These are phyloP conservation scores for Coemansia sp. DNA, from an alignment of 192 early-diverging fungal species.

Conservation along the genomic window DNA sequence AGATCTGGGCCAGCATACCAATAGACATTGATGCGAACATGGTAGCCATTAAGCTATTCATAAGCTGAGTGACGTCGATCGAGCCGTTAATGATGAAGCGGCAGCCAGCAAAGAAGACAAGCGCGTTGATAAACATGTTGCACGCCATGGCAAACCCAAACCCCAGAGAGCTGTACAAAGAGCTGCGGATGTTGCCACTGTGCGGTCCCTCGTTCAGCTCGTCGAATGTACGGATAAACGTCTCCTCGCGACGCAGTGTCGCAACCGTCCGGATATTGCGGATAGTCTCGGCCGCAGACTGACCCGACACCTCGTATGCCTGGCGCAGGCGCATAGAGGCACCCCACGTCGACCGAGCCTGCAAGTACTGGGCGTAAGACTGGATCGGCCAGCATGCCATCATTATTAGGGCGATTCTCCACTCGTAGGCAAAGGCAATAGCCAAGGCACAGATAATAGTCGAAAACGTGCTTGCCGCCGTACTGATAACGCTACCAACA, in stretches of 20 bases:
- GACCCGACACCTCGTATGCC: constrained; percentile 69
- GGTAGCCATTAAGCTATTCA: constrained; percentile 58
- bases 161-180: constrained; percentile 56
- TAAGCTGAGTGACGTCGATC: constrained; percentile 44
- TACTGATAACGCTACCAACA: constrained; percentile 44
- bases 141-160: constrained; percentile 63
- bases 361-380: constrained; percentile 64
- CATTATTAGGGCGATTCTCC: constrained; percentile 68
- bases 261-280: constrained; percentile 84
- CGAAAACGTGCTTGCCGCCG: constrained; percentile 29
- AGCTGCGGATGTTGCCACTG: constrained; percentile 35
- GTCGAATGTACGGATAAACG: constrained; percentile 59
- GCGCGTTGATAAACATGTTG: constrained; percentile 61
- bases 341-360: constrained; percentile 59
- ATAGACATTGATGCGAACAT: constrained; percentile 63
- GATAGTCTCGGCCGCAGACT: constrained; percentile 84
- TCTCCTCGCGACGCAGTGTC: constrained; percentile 66
- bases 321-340: constrained; percentile 59
- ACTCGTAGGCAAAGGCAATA: constrained; percentile 63
- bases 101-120: constrained; percentile 64
- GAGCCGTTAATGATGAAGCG: constrained; percentile 59
- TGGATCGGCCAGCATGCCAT: constrained; percentile 74
- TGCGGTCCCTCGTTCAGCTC: constrained; percentile 55
- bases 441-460: constrained; percentile 36
- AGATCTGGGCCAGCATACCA: constrained; percentile 57